These are phyloP conservation scores for Penicillium herquei DNA, from an alignment of 495 filamentous ascomycete species.

Conservation along the genomic window DNA sequence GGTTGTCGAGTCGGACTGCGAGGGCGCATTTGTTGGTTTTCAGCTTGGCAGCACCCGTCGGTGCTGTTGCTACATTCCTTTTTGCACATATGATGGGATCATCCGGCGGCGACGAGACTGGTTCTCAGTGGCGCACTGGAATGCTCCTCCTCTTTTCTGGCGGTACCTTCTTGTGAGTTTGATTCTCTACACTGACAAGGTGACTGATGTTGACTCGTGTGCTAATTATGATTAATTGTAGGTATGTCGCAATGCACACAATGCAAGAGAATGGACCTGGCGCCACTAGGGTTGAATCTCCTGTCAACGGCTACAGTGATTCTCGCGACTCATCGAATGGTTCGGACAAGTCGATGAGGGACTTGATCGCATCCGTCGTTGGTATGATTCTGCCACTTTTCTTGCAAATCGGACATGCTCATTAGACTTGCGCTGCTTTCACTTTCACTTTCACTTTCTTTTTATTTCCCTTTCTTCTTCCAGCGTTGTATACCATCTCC, in stretches of 20 bases:
- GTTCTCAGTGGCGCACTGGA: conserved; percentile 83
- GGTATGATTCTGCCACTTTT: conserved; percentile 91
- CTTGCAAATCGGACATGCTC: conserved; percentile 87
- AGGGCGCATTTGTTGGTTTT: conserved; percentile 86
- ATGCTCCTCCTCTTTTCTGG: conserved; percentile 88
- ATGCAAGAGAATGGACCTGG: conserved; percentile 77
- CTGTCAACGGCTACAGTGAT: conserved; percentile 68
- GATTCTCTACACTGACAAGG: not conserved
- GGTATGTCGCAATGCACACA: conserved; percentile 97
- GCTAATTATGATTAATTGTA: conserved; percentile 31
- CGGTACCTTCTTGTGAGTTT: conserved; percentile 88
- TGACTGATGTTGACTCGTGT: not conserved
- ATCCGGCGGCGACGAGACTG: conserved; percentile 41
- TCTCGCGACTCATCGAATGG: conserved; percentile 37
- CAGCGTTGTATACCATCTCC: not conserved
- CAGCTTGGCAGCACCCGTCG: conserved; percentile 84
- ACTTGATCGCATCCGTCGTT: conserved; percentile 71
- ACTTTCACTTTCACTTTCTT: conserved; percentile 7
- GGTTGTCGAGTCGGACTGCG: conserved; percentile 79
- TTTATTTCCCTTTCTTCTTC: not conserved
- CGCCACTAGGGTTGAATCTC: conserved; percentile 47
- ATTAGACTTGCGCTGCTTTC: conserved; percentile 43
- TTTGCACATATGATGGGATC: conserved; percentile 69
- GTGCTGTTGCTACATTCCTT: conserved; percentile 79
- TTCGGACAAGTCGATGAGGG: conserved; percentile 45